These are phyloP conservation scores for Umbelopsis vinacea DNA, from an alignment of 192 early-diverging fungal species.

Conservation along the genomic window DNA sequence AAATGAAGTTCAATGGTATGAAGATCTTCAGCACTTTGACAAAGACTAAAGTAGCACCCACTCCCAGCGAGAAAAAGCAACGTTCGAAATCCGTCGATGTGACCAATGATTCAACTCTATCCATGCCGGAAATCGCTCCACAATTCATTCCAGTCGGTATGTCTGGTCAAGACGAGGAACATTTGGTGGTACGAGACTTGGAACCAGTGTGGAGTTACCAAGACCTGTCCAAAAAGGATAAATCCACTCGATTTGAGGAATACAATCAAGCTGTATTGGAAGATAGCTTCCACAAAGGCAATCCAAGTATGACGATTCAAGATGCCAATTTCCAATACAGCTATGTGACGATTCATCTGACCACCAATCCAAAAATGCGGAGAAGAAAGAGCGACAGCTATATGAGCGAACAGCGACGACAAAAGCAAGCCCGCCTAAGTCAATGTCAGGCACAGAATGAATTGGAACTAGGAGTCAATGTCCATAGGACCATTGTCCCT, in stretches of 20 bases:
- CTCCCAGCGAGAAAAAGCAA: not conserved
- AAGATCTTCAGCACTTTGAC: conserved; percentile 2
- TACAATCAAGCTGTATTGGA: conserved; percentile 16
- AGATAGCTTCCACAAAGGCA: conserved; percentile 15
- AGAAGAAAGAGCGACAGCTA: conserved; percentile 19
- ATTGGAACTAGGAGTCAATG: conserved; percentile 23
- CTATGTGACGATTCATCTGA: conserved; percentile 9
- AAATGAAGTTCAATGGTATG: conserved; percentile 9
- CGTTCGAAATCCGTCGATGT: conserved; percentile 1
- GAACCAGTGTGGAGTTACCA: conserved; percentile 17
- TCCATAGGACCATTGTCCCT: conserved; percentile 29
- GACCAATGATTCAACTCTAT: not conserved
- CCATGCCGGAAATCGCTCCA: conserved; percentile 3
- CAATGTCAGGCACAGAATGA: conserved; percentile 4
- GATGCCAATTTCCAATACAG: conserved; percentile 17
- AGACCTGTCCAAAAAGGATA: not conserved
- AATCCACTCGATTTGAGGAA: conserved; percentile 9
- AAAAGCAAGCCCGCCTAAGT: conserved; percentile 14
- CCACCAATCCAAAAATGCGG: conserved; percentile 11
- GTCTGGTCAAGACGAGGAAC: conserved; percentile 1
- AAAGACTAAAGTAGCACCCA: conserved; percentile 4
- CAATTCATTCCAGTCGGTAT: conserved; percentile 8
- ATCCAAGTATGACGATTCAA: conserved; percentile 16
- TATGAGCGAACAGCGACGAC: conserved; percentile 17
- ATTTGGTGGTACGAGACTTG: conserved; percentile 13